A percentile compares a stretch with the other conserved stretches of the same genome.
Evolutionary conservation across 73 alveolate species (phyloP).

Genomic region (Paramecium bursaria): DNA sequence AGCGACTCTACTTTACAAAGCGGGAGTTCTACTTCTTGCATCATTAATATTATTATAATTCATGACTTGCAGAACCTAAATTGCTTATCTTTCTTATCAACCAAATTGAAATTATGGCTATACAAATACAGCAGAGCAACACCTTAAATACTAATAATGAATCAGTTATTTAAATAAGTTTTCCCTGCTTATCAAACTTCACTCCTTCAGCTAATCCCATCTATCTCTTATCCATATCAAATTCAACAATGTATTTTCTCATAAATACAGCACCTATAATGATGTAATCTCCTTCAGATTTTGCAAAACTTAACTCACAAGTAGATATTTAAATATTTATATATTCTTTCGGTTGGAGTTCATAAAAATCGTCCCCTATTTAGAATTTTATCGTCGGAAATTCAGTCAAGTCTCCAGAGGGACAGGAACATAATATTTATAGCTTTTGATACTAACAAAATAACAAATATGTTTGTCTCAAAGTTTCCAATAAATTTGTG

Average conservation of each 20-base stretch:
- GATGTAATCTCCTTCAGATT: background rate
- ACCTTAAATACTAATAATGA: no score
- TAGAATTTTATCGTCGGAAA: constrained; percentile 17
- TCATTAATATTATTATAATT: no score
- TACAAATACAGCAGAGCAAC: no score
- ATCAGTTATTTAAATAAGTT: no score
- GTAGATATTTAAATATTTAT: constrained; percentile 6
- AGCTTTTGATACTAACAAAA: constrained; percentile 16
- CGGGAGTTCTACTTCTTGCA: no score
- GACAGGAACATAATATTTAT: constrained; percentile 51
- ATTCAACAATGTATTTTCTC: background rate
- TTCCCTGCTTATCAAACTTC: no score
- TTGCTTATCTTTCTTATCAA: no score
- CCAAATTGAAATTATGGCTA: no score
- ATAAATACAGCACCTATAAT: constrained; percentile 28
- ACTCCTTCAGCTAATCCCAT: constrained; percentile 10
- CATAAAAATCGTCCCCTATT: background rate
- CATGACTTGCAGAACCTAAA: no score
- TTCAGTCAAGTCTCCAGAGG: constrained; percentile 2
- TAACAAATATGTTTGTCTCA: constrained; percentile 12
- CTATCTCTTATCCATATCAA: background rate
- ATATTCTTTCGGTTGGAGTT: constrained; percentile 4
- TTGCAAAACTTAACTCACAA: background rate
- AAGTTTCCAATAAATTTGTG: background rate
- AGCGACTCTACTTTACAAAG: no score